phyloP scores from a whole-genome alignment of 1,284 basidiomycete genomes.

The Malassezia slooffiae region DNA sequence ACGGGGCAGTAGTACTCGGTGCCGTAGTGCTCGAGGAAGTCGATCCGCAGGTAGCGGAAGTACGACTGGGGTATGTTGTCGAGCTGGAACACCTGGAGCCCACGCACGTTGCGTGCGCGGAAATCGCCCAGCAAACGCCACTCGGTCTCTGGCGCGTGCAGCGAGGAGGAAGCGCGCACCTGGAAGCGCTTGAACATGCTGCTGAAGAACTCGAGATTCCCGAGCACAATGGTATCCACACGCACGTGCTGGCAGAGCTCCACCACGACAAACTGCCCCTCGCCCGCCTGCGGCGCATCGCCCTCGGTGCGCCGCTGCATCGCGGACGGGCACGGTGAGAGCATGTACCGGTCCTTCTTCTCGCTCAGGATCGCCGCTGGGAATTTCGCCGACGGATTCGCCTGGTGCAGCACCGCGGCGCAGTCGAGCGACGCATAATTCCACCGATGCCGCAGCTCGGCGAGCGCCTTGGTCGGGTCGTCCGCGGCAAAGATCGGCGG shows the following conservation, averaged over 20 bases:
- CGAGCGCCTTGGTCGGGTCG: conserved; percentile 23
- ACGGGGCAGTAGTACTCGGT: conserved; percentile 94
- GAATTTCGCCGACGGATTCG: conserved; percentile 73
- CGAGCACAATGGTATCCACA: conserved; percentile 88
- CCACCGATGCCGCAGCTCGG: conserved; percentile 51
- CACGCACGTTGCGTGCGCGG: conserved; percentile 74
- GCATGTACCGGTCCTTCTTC: conserved; percentile 92
- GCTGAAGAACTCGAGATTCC: conserved; percentile 96
- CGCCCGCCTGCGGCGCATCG: conserved; percentile 28
- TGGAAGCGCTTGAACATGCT: conserved; percentile 86
- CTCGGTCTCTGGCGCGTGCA: conserved; percentile 58
- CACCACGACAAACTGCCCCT: conserved; percentile 70
- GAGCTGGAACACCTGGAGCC: conserved; percentile 63
- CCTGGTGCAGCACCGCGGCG: conserved; percentile 75
- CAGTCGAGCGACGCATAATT: conserved; percentile 91
- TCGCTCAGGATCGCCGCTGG: conserved; percentile 71
- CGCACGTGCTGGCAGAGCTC: conserved; percentile 95
- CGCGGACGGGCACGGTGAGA: conserved; percentile 67
- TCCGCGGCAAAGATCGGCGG: conserved; percentile 12
- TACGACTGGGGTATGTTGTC: conserved; percentile 23
- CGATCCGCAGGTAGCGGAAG: conserved; percentile 74
- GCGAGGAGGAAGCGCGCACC: conserved; percentile 69
- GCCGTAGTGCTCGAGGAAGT: conserved; percentile 86
- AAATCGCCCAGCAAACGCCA: conserved; percentile 59
- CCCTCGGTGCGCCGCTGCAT: conserved; percentile 3